Conservation (phyloP, 2,329 filamentous ascomycete species). For the Nemania abortiva region DNA sequence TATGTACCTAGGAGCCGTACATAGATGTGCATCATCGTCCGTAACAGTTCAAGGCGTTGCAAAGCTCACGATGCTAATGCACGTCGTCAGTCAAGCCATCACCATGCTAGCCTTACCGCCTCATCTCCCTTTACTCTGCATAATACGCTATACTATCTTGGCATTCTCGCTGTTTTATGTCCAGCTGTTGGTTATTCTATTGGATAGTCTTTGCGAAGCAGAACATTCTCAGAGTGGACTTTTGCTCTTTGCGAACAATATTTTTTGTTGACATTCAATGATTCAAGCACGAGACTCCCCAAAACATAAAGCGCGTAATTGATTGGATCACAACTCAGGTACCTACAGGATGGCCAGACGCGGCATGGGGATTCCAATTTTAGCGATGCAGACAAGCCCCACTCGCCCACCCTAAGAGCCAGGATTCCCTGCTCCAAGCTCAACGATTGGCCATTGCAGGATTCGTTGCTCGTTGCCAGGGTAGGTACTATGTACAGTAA, state of each 20-base stretch:
- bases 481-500: conserved; percentile 2
- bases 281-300: conserved; percentile 26
- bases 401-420: not conserved
- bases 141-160: not conserved
- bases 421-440: conserved; percentile 13
- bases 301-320: conserved; percentile 28
- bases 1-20: no score
- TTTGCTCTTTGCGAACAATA: not conserved
- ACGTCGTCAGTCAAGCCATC: conserved; percentile 17
- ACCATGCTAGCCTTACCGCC: conserved; percentile 24
- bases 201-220: not conserved
- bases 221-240: conserved; percentile 7
- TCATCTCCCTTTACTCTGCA: conserved; percentile 10
- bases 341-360: conserved; percentile 1
- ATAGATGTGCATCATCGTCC: conserved; percentile 7
- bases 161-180: conserved; percentile 4
- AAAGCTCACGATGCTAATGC: conserved; percentile 30
- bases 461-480: not conserved
- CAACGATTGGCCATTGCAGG: conserved; percentile 18
- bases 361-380: conserved; percentile 34
- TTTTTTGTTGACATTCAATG: conserved; percentile 23
- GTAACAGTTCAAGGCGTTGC: not conserved
- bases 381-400: conserved; percentile 26
- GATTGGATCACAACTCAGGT: conserved; percentile 32
- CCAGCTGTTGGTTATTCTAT: not conserved